Evolutionary conservation across 2,329 filamentous ascomycete genomes (phyloP).

Genomic region (Epicoccum sorghinum): DNA sequence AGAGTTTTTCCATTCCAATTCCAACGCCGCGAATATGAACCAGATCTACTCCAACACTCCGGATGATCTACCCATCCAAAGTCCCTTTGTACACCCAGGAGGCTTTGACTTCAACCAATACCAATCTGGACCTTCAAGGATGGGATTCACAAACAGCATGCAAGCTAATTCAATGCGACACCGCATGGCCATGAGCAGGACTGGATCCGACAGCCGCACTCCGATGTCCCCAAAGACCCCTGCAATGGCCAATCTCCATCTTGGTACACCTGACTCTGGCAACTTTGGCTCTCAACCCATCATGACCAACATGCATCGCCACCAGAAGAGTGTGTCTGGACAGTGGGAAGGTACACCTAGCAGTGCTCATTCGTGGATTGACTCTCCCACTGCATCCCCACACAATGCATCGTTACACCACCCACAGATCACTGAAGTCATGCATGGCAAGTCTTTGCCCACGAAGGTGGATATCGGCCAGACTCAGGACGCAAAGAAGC

Average conservation of each 20-base stretch:
- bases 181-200: conserved; percentile 61
- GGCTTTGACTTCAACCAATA: conserved; percentile 81
- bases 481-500: conserved; percentile 91
- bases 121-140: conserved; percentile 68
- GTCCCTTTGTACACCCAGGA: conserved; percentile 73
- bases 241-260: conserved; percentile 72
- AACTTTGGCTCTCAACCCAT: conserved; percentile 81
- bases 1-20: conserved; percentile 56
- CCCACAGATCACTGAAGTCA: conserved; percentile 83
- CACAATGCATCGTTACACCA: conserved; percentile 70
- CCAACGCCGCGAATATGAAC: conserved; percentile 68
- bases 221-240: conserved; percentile 89
- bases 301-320: conserved; percentile 67
- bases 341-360: conserved; percentile 90
- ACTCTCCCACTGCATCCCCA: conserved; percentile 88
- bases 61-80: conserved; percentile 89
- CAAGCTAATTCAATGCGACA: conserved; percentile 41
- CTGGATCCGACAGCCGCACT: conserved; percentile 72
- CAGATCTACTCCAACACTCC: conserved; percentile 85
- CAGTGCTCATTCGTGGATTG: conserved; percentile 83
- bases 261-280: conserved; percentile 72
- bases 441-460: conserved; percentile 89
- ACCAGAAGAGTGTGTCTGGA: conserved; percentile 83
- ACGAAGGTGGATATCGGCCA: conserved; percentile 75
- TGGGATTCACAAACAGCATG: conserved; percentile 41